phyloP scores from a whole-genome alignment of 2,329 filamentous ascomycete genomes.

The Aspergillus aculeatinus region DNA sequence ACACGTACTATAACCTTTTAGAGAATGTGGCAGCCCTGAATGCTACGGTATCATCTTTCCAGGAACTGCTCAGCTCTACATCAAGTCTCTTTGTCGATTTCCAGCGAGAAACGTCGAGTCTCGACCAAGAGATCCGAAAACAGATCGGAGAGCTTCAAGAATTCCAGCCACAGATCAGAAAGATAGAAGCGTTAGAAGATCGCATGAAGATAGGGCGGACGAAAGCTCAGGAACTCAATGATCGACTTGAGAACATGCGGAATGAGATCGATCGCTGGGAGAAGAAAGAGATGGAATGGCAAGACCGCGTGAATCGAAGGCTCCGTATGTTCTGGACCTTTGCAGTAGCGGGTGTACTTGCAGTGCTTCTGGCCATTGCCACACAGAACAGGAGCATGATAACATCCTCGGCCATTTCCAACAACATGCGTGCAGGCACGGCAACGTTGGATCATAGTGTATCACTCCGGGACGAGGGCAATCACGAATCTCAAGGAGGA shows the following conservation, averaged over 20 bases:
- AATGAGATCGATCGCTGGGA: slow-evolving; percentile 45
- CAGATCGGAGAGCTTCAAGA: slow-evolving; percentile 39
- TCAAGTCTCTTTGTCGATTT: slow-evolving; percentile 39
- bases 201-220: slow-evolving; percentile 40
- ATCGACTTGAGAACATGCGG: slow-evolving; percentile 41
- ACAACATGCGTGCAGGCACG: not conserved
- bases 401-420: slow-evolving; percentile 1
- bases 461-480: not conserved
- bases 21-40: slow-evolving; percentile 45
- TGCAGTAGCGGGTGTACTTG: slow-evolving; percentile 25
- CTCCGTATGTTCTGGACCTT: slow-evolving; percentile 41
- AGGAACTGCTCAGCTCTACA: slow-evolving; percentile 40
- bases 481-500: not conserved
- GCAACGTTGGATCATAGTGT: not conserved
- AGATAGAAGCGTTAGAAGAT: slow-evolving; percentile 37
- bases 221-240: slow-evolving; percentile 37
- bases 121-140: slow-evolving; percentile 39
- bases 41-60: slow-evolving; percentile 42
- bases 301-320: slow-evolving; percentile 38
- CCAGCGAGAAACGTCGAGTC: slow-evolving; percentile 33
- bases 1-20: slow-evolving; percentile 50
- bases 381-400: slow-evolving; percentile 27
- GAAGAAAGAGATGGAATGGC: slow-evolving; percentile 43
- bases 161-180: slow-evolving; percentile 40
- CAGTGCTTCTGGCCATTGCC: slow-evolving; percentile 31